Percentiles rank a stretch among this genome's conserved stretches.
Conservation (phyloP, 2,329 filamentous ascomycete genomes). For the Meredithiella fracta region DNA sequence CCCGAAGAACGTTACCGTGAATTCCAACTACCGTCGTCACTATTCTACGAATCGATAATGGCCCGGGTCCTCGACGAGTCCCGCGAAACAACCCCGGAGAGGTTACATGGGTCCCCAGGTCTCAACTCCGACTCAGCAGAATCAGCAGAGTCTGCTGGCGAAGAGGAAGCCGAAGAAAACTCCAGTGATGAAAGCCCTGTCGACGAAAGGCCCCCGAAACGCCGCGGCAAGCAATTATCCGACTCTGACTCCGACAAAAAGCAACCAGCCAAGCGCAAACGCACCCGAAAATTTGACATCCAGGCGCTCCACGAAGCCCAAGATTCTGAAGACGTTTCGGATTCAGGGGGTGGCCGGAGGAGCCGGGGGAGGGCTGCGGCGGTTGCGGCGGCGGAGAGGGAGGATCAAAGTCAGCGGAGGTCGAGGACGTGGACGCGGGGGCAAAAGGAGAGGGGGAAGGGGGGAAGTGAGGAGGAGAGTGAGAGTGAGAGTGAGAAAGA, state of each 20-base stretch:
- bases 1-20: slow-evolving; percentile 46
- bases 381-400: background rate
- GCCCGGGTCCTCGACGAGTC: slow-evolving; percentile 20
- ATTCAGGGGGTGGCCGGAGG: slow-evolving; percentile 24
- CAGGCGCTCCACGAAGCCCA: slow-evolving; percentile 22
- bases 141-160: background rate
- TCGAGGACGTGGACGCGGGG: slow-evolving; percentile 18
- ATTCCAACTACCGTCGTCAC: slow-evolving; percentile 41
- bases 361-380: background rate
- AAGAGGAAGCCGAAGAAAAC: background rate
- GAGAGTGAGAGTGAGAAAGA: slow-evolving; percentile 22
- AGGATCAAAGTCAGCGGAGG: slow-evolving; percentile 18
- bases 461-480: slow-evolving; percentile 22
- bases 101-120: slow-evolving; percentile 1
- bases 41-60: slow-evolving; percentile 27
- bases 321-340: slow-evolving; percentile 34
- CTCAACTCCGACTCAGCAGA: background rate
- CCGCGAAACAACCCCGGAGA: slow-evolving; percentile 9
- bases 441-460: slow-evolving; percentile 15
- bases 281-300: background rate
- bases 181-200: no score
- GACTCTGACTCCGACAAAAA: background rate
- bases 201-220: no score
- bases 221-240: background rate
- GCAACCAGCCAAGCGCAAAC: background rate